Evolutionary conservation across 352 stramenopile species (phyloP).

Genomic region (Globisporangium perplexum): DNA sequence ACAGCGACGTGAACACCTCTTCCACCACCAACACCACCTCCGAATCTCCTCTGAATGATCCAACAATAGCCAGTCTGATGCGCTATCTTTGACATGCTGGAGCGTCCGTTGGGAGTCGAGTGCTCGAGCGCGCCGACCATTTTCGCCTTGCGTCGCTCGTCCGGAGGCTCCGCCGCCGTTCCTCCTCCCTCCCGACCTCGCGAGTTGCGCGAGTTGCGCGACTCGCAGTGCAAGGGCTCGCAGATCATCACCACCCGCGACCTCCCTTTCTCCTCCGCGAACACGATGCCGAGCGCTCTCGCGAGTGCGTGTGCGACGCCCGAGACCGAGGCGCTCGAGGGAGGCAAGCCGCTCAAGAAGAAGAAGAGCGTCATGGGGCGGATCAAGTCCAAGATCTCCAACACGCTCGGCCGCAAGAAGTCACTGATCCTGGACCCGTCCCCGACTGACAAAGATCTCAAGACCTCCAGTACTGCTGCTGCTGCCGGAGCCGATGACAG

Average conservation of each 20-base stretch:
- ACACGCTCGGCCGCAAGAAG: conserved; percentile 43
- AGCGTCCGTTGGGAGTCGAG: too few species aligned
- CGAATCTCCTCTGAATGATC: too few species aligned
- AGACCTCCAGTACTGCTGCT: neutral
- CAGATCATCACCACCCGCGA: neutral
- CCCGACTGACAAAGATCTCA: conserved; percentile 29
- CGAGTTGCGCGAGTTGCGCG: too few species aligned
- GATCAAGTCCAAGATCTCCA: conserved; percentile 64
- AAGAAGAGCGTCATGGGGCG: conserved; percentile 58
- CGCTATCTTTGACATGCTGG: neutral
- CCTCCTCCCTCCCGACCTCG: too few species aligned
- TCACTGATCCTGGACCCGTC: conserved; percentile 16
- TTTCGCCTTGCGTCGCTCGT: conserved; percentile 9
- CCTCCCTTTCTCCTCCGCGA: neutral
- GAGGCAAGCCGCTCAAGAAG: conserved; percentile 29
- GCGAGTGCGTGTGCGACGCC: conserved; percentile 1
- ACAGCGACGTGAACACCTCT: too few species aligned
- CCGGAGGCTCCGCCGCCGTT: neutral
- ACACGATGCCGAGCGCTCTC: neutral
- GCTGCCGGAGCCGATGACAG: neutral
- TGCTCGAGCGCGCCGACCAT: too few species aligned
- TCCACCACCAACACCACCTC: too few species aligned
- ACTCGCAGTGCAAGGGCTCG: too few species aligned
- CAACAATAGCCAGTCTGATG: too few species aligned
- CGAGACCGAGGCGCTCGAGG: conserved; percentile 17